These are phyloP conservation scores for Prosopis cineraria DNA, from an alignment of 306 rosid species.

Conservation along the genomic window DNA sequence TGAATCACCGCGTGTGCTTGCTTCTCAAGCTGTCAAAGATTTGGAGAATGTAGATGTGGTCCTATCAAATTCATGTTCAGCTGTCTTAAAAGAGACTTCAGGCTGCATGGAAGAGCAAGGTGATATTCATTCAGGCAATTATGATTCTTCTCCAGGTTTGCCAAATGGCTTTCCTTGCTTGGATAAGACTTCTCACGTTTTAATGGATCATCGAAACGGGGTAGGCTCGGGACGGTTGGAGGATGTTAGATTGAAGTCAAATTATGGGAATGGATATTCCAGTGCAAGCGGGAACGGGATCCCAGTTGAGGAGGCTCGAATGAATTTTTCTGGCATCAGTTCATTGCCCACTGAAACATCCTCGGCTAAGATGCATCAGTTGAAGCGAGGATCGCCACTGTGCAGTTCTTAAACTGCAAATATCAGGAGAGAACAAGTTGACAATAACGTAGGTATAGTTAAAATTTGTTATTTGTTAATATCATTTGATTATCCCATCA, in stretches of 20 bases:
- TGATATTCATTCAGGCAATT: conserved; percentile 23
- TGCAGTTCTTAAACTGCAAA: conserved; percentile 34
- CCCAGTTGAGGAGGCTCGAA: conserved; percentile 39
- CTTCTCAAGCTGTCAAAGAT: conserved; percentile 34
- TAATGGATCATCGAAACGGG: conserved; percentile 20
- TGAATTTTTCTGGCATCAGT: conserved; percentile 27
- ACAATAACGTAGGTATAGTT: conserved; percentile 32
- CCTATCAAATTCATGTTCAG: conserved; percentile 4
- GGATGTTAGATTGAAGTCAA: conserved; percentile 35
- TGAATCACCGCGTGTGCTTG: conserved; percentile 35
- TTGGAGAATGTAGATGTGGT: conserved; percentile 21
- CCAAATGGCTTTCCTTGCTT: conserved; percentile 38
- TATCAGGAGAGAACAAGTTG: conserved; percentile 43
- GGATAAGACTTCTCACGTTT: conserved; percentile 34
- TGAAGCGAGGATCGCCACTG: conserved; percentile 17
- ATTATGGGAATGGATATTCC: conserved; percentile 48
- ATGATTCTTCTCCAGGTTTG: conserved; percentile 34
- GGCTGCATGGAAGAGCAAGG: conserved; percentile 29
- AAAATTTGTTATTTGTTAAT: conserved; percentile 40
- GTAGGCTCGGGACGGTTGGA: conserved; percentile 42
- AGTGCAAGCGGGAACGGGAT: conserved; percentile 29
- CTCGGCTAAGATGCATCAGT: conserved; percentile 9
- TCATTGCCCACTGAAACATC: conserved; percentile 38
- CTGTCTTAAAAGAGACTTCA: conserved; percentile 27
- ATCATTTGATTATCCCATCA: conserved; percentile 69